These are phyloP conservation scores for Solanum pimpinellifolium DNA, from an alignment of 257 asterid species.

Conservation along the genomic window DNA sequence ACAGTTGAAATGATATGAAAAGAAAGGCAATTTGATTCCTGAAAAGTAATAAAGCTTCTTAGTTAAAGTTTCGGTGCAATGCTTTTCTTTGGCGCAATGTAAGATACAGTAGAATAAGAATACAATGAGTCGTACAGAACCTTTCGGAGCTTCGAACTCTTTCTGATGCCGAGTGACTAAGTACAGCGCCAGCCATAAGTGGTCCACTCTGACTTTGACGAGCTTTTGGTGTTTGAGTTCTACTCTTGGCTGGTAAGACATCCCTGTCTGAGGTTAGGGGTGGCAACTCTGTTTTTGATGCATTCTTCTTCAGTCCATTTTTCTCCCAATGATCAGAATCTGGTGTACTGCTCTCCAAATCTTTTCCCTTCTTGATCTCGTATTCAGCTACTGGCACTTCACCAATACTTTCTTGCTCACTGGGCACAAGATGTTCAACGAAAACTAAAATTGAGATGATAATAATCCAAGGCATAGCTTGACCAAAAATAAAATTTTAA, in stretches of 20 bases:
- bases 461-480: not conserved
- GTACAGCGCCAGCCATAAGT: constrained; percentile 57
- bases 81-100: not conserved
- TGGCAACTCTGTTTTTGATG: constrained; percentile 36
- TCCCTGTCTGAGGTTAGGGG: constrained; percentile 50
- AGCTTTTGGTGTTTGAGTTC: constrained; percentile 40
- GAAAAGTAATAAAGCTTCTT: not conserved
- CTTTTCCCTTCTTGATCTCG: constrained; percentile 28
- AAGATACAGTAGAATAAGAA: constrained; percentile 5
- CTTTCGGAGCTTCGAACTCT: constrained; percentile 61
- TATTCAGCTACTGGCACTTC: constrained; percentile 23
- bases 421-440: constrained; percentile 17
- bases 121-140: constrained; percentile 25
- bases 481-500: not conserved
- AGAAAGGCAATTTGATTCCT: not conserved
- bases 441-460: not conserved
- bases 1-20: not conserved
- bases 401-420: constrained; percentile 34
- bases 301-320: constrained; percentile 25
- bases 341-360: constrained; percentile 19
- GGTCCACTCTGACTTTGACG: constrained; percentile 95
- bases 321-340: constrained; percentile 34
- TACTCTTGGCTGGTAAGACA: constrained; percentile 29
- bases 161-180: constrained; percentile 56
- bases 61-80: not conserved